These are phyloP conservation scores for Termitomyces sp. DNA, from an alignment of 768 basidiomycete species.

Conservation along the genomic window DNA sequence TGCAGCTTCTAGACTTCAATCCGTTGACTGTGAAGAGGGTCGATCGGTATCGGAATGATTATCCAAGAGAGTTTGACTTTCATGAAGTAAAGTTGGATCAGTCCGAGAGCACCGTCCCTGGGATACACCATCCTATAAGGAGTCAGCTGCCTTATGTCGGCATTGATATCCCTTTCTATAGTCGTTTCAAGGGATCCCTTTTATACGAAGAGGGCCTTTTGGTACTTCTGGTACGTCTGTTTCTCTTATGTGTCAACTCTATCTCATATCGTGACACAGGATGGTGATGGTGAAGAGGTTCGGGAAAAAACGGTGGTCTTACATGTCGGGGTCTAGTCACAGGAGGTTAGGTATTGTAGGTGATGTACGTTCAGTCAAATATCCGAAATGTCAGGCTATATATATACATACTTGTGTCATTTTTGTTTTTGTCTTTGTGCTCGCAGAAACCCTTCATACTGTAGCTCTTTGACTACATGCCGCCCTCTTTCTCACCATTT, in stretches of 20 bases:
- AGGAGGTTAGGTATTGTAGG: too few species aligned
- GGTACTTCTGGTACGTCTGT: constrained; percentile 25
- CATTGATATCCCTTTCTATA: constrained; percentile 5
- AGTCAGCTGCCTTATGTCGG: constrained; percentile 25
- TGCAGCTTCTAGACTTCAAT: constrained; percentile 9
- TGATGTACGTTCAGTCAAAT: too few species aligned
- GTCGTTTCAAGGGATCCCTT: constrained; percentile 26
- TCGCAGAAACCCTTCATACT: too few species aligned
- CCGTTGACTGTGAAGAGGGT: not conserved
- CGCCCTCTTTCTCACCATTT: not conserved
- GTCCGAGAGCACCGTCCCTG: not conserved
- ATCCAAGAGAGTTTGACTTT: not conserved
- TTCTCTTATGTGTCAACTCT: not conserved
- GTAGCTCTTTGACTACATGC: not conserved
- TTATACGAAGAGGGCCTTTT: constrained; percentile 39
- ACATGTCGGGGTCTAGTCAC: too few species aligned
- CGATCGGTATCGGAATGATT: too few species aligned
- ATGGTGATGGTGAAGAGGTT: not conserved
- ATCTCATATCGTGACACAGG: not conserved
- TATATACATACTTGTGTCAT: too few species aligned
- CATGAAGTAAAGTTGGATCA: not conserved
- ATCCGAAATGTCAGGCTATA: too few species aligned
- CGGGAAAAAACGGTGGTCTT: not conserved
- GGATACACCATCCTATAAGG: constrained; percentile 22
- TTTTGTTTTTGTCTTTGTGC: too few species aligned